phyloP scores from a whole-genome alignment of 768 basidiomycete genomes.

The Agrocybe praecox region DNA sequence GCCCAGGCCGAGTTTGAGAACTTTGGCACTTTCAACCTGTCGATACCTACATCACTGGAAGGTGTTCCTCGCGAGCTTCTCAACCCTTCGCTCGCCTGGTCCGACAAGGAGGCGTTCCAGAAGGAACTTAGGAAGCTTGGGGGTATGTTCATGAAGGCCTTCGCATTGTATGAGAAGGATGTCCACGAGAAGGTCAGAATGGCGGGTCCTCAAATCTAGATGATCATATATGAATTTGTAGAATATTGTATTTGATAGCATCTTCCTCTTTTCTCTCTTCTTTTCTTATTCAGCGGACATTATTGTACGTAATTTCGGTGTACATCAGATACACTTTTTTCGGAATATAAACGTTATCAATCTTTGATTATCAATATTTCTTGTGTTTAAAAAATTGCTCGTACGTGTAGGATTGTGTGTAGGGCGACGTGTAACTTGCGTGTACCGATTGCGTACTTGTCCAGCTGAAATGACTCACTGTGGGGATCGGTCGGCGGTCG shows the following conservation, averaged over 20 bases:
- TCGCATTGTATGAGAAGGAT: slow-evolving; percentile 88
- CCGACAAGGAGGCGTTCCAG: slow-evolving; percentile 86
- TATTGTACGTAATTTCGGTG: slow-evolving; percentile 12
- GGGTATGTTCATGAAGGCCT: slow-evolving; percentile 94
- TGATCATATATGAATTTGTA: not conserved
- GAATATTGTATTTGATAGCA: slow-evolving; percentile 4
- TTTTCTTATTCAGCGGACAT: not conserved
- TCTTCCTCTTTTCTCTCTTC: slow-evolving; percentile 2
- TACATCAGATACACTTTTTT: slow-evolving; percentile 16
- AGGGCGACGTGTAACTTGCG: not conserved
- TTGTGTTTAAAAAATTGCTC: too few species aligned
- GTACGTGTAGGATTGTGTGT: not conserved
- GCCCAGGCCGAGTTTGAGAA: slow-evolving; percentile 85
- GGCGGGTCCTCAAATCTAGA: slow-evolving; percentile 70
- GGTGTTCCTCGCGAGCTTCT: slow-evolving; percentile 92
- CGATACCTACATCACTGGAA: slow-evolving; percentile 80
- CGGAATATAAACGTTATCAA: not conserved
- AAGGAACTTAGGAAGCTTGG: slow-evolving; percentile 87
- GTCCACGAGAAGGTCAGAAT: slow-evolving; percentile 78
- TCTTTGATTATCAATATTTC: not conserved
- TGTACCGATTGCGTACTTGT: too few species aligned
- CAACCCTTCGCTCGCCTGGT: slow-evolving; percentile 87
- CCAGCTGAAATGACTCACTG: too few species aligned
- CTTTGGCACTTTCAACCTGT: slow-evolving; percentile 81
- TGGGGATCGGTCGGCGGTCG: too few species aligned